Evolutionary conservation across 495 filamentous ascomycete species (phyloP), one percentile per base, ranked within the genome.

Genomic region (Penicillium goetzii): DNA sequence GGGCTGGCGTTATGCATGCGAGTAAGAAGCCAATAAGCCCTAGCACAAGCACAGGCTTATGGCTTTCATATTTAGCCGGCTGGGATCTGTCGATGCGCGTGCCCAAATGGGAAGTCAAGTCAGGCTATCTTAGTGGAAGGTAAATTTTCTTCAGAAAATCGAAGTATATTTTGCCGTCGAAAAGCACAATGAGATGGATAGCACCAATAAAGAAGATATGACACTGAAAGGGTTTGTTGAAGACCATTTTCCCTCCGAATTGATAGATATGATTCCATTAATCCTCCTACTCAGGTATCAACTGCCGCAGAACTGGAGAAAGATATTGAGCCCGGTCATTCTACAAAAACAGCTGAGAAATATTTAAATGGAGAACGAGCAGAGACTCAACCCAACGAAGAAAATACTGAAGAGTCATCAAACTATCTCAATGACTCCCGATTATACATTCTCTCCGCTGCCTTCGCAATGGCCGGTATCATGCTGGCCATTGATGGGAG

Each of bases 401-500:
- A 26, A 32, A 28, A n/a, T 3, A 33, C 50, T 9, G 50, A 25
- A n/a, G 50, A 33, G 15, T 28, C 28, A n/a, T 17, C 25, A 32
- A 53, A 53, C 50, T 30, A 53, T 25, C 2, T 53, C 50, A 28
- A 53, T 30, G 50, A 28, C 9, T 17, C 30, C n/a, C 50, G 50
- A n/a, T 33, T 53, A 53, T 53, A 53, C 50, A 19, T 53, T 28
- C 25, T 53, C 50, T 53, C 50, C 15, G 50, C 50, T 21, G 50
- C 50, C 12, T 53, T 53, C n/a, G 33, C 30, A 14, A 19, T 53
- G 26, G 50, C 50, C 50, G 50, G 50, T n/a, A 53, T 59, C 40
- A 47, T 59, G 41, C 30, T 59, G 26, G 56, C 40, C 14, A 45
- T 59, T 23, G 56, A 59, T 25, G 45, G 45, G 7, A 49, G 40